Evolutionary conservation across 176 grass and related monocot species (phyloP).

Genomic region (Thinopyrum elongatum): DNA sequence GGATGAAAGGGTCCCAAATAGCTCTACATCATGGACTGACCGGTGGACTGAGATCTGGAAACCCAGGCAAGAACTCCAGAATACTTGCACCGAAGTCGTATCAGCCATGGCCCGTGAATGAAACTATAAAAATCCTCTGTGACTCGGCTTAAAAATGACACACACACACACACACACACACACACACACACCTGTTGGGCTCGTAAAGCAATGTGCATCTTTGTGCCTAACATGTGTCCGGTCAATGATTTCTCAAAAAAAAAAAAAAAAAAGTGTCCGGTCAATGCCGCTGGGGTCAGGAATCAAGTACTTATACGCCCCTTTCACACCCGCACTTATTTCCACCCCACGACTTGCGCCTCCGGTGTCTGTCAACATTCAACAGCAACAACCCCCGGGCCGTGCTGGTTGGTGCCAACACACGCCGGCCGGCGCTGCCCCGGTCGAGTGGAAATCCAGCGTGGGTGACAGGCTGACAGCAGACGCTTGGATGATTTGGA

Average conservation of each 20-base stretch:
- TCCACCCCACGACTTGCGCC: neutral
- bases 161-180: neutral
- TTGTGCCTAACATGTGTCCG: neutral
- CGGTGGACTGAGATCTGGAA: neutral
- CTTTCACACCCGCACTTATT: conserved; percentile 27
- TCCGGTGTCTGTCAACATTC: neutral
- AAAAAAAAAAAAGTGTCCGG: no score
- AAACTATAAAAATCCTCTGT: neutral
- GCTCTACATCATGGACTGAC: no score
- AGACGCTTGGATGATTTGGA: neutral
- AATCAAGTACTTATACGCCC: neutral
- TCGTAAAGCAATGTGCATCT: neutral
- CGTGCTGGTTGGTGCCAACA: conserved; percentile 27
- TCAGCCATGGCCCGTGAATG: neutral
- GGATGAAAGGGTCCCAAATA: no score
- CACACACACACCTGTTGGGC: neutral
- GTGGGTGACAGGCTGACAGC: neutral
- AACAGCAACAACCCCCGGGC: neutral
- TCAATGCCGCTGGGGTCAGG: neutral
- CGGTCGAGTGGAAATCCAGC: neutral
- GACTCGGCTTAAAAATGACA: neutral
- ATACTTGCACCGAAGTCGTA: neutral
- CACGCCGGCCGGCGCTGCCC: neutral
- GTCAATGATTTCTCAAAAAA: no score
- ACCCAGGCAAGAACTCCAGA: neutral